phyloP scores from a whole-genome alignment of 345 rosid genomes.

The Nephelium lappaceum region DNA sequence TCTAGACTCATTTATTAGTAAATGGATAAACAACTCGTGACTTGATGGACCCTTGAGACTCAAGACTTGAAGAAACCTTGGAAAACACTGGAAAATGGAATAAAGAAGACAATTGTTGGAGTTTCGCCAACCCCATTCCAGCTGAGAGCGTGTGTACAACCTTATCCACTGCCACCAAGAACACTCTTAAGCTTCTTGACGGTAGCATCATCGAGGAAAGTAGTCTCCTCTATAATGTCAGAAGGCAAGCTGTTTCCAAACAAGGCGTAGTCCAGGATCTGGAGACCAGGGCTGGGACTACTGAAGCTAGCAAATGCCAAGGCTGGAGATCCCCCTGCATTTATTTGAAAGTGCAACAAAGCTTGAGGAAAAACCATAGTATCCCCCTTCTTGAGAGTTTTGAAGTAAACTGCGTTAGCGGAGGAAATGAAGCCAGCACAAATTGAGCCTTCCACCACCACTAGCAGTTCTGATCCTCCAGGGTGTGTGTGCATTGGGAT shows the following conservation, averaged over 20 bases:
- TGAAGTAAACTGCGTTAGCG: conserved; percentile 58
- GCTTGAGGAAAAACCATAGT: conserved; percentile 81
- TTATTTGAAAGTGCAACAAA: conserved; percentile 74
- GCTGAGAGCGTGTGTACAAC: background rate
- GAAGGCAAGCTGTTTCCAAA: conserved; percentile 67
- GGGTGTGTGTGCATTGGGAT: conserved; percentile 89
- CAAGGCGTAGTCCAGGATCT: conserved; percentile 67
- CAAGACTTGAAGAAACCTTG: too few species aligned
- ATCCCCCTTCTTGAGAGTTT: conserved; percentile 58
- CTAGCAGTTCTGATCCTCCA: conserved; percentile 57
- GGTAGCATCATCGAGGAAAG: conserved; percentile 68
- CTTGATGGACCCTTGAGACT: background rate
- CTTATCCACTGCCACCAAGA: conserved; percentile 79
- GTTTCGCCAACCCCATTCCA: background rate
- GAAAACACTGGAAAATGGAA: background rate
- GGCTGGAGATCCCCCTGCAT: conserved; percentile 46
- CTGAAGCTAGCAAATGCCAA: conserved; percentile 67
- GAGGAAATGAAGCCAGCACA: conserved; percentile 84
- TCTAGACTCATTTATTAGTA: background rate
- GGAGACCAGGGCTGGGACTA: conserved; percentile 74
- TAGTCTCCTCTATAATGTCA: conserved; percentile 47
- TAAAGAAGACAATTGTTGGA: background rate
- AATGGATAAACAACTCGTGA: background rate
- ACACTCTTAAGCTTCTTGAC: conserved; percentile 86
- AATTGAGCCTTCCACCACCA: conserved; percentile 60